Percentiles rank a stretch among this genome's conserved stretches.
Conservation (phyloP, 2,329 filamentous ascomycete genomes). For the Penicillium sp. region DNA sequence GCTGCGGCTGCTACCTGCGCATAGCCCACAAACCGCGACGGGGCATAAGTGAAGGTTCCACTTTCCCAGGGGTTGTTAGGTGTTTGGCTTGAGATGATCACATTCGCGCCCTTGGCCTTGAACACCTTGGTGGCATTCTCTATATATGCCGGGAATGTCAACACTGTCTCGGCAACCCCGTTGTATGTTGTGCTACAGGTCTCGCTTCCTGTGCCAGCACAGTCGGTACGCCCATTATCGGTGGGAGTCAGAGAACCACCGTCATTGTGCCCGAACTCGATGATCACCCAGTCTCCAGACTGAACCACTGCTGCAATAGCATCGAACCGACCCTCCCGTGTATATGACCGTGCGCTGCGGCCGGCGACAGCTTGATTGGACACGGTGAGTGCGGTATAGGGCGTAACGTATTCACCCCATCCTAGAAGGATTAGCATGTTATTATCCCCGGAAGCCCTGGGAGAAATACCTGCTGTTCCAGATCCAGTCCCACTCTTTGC, state of each 20-base stretch:
- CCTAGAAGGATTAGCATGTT: conserved; percentile 39
- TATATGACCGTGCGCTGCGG: conserved; percentile 65
- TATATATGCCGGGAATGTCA: conserved; percentile 61
- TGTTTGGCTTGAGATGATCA: conserved; percentile 59
- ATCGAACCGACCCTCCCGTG: conserved; percentile 63
- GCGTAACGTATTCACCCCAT: conserved; percentile 63
- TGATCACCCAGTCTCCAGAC: conserved; percentile 64
- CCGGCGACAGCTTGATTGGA: conserved; percentile 66
- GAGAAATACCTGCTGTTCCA: conserved; percentile 23
- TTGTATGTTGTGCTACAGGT: conserved; percentile 55
- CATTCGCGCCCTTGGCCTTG: conserved; percentile 57
- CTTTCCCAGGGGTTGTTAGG: conserved; percentile 64
- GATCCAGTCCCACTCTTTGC: conserved; percentile 24
- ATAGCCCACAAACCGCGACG: conserved; percentile 58
- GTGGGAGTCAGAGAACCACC: conserved; percentile 55
- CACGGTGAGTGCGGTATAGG: conserved; percentile 49
- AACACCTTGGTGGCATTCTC: conserved; percentile 56
- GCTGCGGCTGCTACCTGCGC: conserved; percentile 47
- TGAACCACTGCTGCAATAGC: conserved; percentile 54
- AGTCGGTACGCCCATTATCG: conserved; percentile 64
- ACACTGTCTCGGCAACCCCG: conserved; percentile 54
- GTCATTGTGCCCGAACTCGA: conserved; percentile 73
- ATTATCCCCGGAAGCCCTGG: not conserved
- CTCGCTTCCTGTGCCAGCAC: conserved; percentile 53
- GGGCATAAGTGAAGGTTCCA: conserved; percentile 50